Evolutionary conservation across 257 asterid genomes (phyloP), one percentile per base, ranked within the genome.

Genomic region (Rhazya stricta): DNA sequence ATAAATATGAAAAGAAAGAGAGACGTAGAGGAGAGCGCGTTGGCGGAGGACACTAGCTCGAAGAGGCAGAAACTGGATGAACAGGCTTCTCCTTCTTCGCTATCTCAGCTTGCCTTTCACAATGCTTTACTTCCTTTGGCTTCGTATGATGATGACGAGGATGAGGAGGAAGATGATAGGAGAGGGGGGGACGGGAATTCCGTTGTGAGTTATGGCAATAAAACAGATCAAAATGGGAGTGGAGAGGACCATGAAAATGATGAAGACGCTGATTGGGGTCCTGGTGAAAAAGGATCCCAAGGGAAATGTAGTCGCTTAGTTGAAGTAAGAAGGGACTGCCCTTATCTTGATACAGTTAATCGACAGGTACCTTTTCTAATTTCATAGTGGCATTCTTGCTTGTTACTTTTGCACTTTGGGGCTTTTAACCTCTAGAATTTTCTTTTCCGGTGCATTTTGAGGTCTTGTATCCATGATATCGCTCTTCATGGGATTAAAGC

Each of bases 241-340:
- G 76, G n/a, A 65, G 83, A 77, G 39, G 80, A 83, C n/a, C 80
- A 83, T 23, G 89, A 82, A 10, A 86, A 78, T 6, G 89, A 88
- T 15, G 91, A 85, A 4, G 88, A 80, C 0, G 87, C 86, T 0
- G 91, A 85, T 0, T 86, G 77, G 1, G 88, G 81, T 63, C 80
- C 74, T 34, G 81, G 46, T 39, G 75, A 66, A 18, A 58, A 25
- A 3, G 72, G 69, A 78, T 75, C 53, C 62, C 85, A 74, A 79
- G 84, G 83, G 51, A 84, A 29, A 81, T 89, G 85, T 50, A 83
- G 74, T 73, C 96, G 97, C 25, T 57, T 82, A 30, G 70, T 88
- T 79, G 99, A 92, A 86, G 82, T 89, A 7, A 84, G 99, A 79
- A 83, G 97, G 83, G 99, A 92, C 81, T 95, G 99, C 76, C 99